Evolutionary conservation across 371 early-diverging fungal genomes (phyloP).

Genomic region (Thermomucor indicae-seudaticae): DNA sequence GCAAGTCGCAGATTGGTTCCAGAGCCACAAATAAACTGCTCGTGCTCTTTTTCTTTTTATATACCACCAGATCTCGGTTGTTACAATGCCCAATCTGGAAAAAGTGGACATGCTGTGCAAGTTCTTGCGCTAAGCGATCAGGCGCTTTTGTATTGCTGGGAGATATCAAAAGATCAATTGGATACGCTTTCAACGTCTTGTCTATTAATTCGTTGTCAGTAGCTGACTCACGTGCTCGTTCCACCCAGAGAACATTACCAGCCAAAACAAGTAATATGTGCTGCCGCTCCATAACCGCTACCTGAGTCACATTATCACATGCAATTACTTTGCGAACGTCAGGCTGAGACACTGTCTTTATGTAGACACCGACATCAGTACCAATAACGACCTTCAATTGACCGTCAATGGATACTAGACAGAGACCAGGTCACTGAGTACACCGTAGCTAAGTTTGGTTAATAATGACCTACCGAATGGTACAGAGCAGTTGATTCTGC

Average conservation of each 20-base stretch:
- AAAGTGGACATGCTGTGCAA: constrained; percentile 68
- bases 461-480: constrained; percentile 46
- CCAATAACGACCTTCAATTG: constrained; percentile 73
- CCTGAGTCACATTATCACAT: constrained; percentile 39
- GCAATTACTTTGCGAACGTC: constrained; percentile 29
- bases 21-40: constrained; percentile 38
- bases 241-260: constrained; percentile 13
- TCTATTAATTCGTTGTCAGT: constrained; percentile 23
- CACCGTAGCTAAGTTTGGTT: neutral
- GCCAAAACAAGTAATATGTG: constrained; percentile 44
- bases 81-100: constrained; percentile 74
- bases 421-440: neutral
- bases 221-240: neutral
- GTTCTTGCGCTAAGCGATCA: constrained; percentile 48
- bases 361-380: constrained; percentile 81
- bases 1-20: constrained; percentile 39
- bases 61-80: constrained; percentile 56
- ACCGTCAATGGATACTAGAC: constrained; percentile 10
- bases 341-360: constrained; percentile 25
- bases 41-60: constrained; percentile 50
- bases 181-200: constrained; percentile 62
- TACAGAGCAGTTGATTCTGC: constrained; percentile 69
- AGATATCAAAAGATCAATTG: constrained; percentile 51
- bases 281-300: constrained; percentile 43
- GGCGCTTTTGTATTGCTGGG: constrained; percentile 33